phyloP scores from a whole-genome alignment of 441 rosid genomes.

The Populus hybrid region DNA sequence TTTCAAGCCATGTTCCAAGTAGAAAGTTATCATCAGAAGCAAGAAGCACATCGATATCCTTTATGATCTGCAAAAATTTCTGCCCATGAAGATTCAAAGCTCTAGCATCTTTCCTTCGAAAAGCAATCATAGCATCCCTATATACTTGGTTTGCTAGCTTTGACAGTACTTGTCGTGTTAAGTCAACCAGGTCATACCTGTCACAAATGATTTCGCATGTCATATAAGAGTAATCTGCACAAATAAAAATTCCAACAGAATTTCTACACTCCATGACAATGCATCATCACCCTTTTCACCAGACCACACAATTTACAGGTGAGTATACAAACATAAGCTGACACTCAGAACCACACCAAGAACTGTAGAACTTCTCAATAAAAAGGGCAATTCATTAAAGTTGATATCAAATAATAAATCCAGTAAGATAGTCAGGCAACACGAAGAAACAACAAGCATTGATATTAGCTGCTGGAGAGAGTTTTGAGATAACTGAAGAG shows the following conservation, averaged over 20 bases:
- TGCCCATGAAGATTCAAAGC: slow-evolving; percentile 44
- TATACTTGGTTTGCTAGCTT: slow-evolving; percentile 87
- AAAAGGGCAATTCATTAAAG: not conserved
- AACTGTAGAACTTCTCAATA: too few species aligned
- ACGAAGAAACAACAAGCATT: not conserved
- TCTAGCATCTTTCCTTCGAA: slow-evolving; percentile 44
- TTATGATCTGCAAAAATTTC: slow-evolving; percentile 66
- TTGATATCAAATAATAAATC: not conserved
- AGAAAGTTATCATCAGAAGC: slow-evolving; percentile 83
- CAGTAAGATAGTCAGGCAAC: not conserved
- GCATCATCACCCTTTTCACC: not conserved
- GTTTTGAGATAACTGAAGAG: not conserved
- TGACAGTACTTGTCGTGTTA: slow-evolving; percentile 88
- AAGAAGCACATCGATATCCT: slow-evolving; percentile 73
- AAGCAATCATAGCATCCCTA: slow-evolving; percentile 63
- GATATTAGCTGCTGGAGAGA: not conserved
- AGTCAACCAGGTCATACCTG: slow-evolving; percentile 94
- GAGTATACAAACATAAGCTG: not conserved
- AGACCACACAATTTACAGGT: not conserved
- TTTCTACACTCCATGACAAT: not conserved
- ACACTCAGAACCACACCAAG: too few species aligned
- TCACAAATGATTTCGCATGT: slow-evolving; percentile 9
- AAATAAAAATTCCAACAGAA: not conserved
- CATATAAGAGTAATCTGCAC: not conserved
- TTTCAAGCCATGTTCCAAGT: slow-evolving; percentile 90